A percentile compares a stretch with the other conserved stretches of the same genome.
phyloP scores from a whole-genome alignment of 2,329 filamentous ascomycete genomes.

The Paecilomyces sp. region DNA sequence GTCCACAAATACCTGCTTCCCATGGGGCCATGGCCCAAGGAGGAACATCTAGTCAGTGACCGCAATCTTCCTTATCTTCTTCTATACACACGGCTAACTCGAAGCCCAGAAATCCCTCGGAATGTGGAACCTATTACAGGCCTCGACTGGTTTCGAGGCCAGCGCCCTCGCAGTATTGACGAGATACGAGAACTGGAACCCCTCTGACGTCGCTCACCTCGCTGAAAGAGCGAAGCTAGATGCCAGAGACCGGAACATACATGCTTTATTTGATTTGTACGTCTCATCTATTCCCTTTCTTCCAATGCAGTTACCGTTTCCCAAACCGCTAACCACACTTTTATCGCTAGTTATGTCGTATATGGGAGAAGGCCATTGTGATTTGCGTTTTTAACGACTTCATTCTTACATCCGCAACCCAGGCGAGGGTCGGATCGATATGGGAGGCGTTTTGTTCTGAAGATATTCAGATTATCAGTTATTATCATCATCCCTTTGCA shows the following conservation, averaged over 20 bases:
- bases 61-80: background rate
- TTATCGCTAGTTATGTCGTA: background rate
- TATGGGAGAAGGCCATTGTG: background rate
- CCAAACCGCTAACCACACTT: no score
- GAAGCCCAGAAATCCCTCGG: background rate
- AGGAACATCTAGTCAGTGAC: background rate
- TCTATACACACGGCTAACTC: background rate
- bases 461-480: no score
- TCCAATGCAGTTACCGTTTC: background rate
- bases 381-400: background rate
- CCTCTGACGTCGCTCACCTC: background rate
- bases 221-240: background rate
- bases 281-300: background rate
- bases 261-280: background rate
- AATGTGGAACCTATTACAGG: background rate
- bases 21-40: background rate
- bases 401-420: no score
- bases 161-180: background rate
- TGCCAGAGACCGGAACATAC: background rate
- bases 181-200: background rate
- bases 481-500: no score
- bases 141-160: background rate
- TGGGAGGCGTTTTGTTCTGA: no score
- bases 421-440: no score
- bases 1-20: background rate